Percentiles rank a stretch among this genome's conserved stretches.
phyloP scores from a whole-genome alignment of 2,329 filamentous ascomycete genomes.

The Colletotrichum costaricense region DNA sequence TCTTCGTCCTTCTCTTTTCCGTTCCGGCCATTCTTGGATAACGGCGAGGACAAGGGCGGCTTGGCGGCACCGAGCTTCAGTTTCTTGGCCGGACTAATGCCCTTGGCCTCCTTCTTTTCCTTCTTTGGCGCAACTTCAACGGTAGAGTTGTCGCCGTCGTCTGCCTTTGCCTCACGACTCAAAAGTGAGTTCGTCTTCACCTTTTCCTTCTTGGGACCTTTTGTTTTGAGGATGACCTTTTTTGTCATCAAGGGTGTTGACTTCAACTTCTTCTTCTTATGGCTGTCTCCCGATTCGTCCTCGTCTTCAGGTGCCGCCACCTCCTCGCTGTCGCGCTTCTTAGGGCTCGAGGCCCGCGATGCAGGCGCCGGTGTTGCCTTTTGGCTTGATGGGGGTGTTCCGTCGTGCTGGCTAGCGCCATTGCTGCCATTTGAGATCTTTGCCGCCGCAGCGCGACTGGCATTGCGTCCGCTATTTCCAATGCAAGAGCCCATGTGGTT shows the following conservation, averaged over 20 bases:
- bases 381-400: constrained; percentile 71
- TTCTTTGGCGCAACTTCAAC: constrained; percentile 51
- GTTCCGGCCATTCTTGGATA: constrained; percentile 59
- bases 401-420: constrained; percentile 62
- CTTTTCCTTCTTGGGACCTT: constrained; percentile 66
- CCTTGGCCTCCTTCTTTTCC: constrained; percentile 45
- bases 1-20: constrained; percentile 50
- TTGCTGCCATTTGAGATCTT: constrained; percentile 70
- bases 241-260: constrained; percentile 55
- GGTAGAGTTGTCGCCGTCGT: constrained; percentile 40
- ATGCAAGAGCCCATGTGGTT: constrained; percentile 78
- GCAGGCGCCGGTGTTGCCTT: constrained; percentile 69
- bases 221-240: constrained; percentile 68
- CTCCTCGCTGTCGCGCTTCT: constrained; percentile 67
- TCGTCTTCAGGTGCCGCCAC: constrained; percentile 61
- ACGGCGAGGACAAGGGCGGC: constrained; percentile 59
- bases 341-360: constrained; percentile 65
- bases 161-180: constrained; percentile 59
- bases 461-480: constrained; percentile 72
- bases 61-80: constrained; percentile 54
- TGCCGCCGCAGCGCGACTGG: constrained; percentile 70
- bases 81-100: constrained; percentile 54
- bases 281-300: constrained; percentile 60
- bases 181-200: constrained; percentile 62
- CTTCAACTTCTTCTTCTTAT: constrained; percentile 71